Conservation (phyloP, 164 flowering plant species). For the Buxus sempervirens region DNA sequence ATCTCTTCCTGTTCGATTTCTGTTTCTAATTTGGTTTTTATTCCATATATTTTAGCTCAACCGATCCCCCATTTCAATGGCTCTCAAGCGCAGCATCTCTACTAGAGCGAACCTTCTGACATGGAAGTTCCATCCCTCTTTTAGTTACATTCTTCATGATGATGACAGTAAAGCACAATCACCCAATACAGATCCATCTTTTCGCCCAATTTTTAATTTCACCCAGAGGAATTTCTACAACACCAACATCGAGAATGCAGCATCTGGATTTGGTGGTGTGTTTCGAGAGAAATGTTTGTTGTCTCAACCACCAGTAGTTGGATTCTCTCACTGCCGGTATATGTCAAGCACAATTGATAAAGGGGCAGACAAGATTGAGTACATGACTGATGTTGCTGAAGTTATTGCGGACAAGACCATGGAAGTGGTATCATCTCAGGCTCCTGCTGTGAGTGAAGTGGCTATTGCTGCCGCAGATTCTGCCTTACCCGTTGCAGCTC, state of each 20-base stretch:
- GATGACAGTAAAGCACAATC: constrained; percentile 27
- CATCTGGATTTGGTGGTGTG: constrained; percentile 25
- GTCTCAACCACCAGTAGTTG: constrained; percentile 15
- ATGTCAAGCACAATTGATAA: constrained; percentile 57
- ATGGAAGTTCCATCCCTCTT: constrained; percentile 38
- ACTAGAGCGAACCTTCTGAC: constrained; percentile 33
- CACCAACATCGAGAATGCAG: constrained; percentile 14
- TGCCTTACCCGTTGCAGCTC: constrained; percentile 54
- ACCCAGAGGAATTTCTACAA: constrained; percentile 17
- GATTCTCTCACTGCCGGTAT: constrained; percentile 29
- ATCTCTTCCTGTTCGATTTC: too few species aligned
- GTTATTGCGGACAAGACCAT: constrained; percentile 44
- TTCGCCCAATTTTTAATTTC: constrained; percentile 6
- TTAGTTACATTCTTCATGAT: constrained; percentile 33
- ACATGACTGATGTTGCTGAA: constrained; percentile 47
- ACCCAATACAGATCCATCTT: constrained; percentile 13
- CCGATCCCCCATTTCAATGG: constrained; percentile 27
- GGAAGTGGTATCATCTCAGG: constrained; percentile 43
- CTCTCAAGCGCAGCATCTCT: constrained; percentile 46
- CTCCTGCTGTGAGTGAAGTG: constrained; percentile 67
- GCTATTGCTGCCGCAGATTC: constrained; percentile 92
- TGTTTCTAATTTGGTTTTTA: too few species aligned
- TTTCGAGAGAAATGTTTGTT: constrained; percentile 19
- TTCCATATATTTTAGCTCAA: too few species aligned
- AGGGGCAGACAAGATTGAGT: constrained; percentile 43